These are phyloP conservation scores for Vitellaria paradoxa DNA, from an alignment of 179 eudicot genomes.

Conservation along the genomic window DNA sequence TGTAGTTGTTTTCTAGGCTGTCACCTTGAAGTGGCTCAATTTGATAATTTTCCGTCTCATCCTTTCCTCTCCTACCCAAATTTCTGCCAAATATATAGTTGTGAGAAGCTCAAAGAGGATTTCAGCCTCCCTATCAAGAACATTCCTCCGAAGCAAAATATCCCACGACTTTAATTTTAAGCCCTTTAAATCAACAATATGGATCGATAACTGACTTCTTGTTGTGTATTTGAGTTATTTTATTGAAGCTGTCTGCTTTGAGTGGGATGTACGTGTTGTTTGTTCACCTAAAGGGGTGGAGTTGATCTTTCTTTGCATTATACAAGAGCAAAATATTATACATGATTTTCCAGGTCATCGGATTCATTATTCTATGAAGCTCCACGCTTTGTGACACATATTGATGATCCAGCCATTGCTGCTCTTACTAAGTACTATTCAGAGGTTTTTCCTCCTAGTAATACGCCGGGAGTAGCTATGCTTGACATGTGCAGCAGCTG, in stretches of 20 bases:
- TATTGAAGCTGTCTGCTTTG: neutral
- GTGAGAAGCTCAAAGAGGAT: too few relatives aligned
- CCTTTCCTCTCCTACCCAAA: too few relatives aligned
- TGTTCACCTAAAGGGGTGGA: neutral
- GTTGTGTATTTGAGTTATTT: neutral
- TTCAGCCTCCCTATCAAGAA: too few relatives aligned
- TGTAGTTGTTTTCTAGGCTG: too few relatives aligned
- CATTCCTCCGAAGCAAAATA: too few relatives aligned
- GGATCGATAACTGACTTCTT: neutral
- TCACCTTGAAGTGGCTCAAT: too few relatives aligned
- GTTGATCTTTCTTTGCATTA: neutral
- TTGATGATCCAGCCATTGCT: constrained; percentile 93
- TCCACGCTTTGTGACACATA: constrained; percentile 96
- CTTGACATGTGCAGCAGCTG: constrained; percentile 98
- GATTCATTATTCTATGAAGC: constrained; percentile 78
- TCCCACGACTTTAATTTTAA: too few relatives aligned
- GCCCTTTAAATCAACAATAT: too few relatives aligned
- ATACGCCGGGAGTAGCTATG: constrained; percentile 77
- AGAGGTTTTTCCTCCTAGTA: constrained; percentile 77
- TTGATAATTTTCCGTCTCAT: too few relatives aligned
- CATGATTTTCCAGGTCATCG: constrained; percentile 55
- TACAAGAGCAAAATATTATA: neutral
- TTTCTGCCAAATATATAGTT: too few relatives aligned
- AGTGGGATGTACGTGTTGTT: neutral
- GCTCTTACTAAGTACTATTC: constrained; percentile 88